Evolutionary conservation across 2,329 filamentous ascomycete species (phyloP), one percentile per base, ranked within the genome.

Genomic region (Penicillium sp.): DNA sequence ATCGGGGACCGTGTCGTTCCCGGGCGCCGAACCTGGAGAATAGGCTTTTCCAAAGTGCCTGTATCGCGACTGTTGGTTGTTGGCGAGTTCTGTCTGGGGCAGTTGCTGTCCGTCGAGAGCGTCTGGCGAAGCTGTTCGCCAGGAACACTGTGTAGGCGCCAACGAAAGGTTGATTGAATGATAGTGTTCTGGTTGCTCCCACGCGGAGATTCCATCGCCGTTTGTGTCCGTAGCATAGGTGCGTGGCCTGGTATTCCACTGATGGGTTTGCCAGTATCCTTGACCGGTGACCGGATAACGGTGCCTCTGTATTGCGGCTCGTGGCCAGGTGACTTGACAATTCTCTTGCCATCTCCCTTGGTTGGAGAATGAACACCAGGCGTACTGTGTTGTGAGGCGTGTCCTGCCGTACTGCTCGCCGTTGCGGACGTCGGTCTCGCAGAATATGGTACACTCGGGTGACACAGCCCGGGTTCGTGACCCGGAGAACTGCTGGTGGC

Each of bases 91-190:
- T 31, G 39, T 25, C 29, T 38, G 17, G 10, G 9, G 11, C 32
- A 32, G 32, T 16, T 31, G 29, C 11, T 6, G 15, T 22, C 25
- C 17, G 33, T 15, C 9, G 36, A 23, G 16, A 20, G 16, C 12
- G 17, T 28, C 6, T 27, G 26, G 18, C 3, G 11, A 25, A 18
- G 25, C 18, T 26, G 12, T 35, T 27, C 9, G 17, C 22, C 10
- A 28, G 25, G 25, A 13, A 11, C 25, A 11, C 6, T n/a, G 20
- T 3, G 27, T 9, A 27, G 9, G 17, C 37, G 35, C 42, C 38
- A 42, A 37, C 44, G 39, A 26, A 39, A 23, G 9, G 18, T 32
- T 10, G 47, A 11, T 11, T 36, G 39, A 22, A 18, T 29, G 22
- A 12, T 11, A n/a, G 37, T 25, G 23, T 30, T 15, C 7, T 20